Evolutionary conservation across 768 basidiomycete genomes (phyloP).

Genomic region (Hygrophorus russula): DNA sequence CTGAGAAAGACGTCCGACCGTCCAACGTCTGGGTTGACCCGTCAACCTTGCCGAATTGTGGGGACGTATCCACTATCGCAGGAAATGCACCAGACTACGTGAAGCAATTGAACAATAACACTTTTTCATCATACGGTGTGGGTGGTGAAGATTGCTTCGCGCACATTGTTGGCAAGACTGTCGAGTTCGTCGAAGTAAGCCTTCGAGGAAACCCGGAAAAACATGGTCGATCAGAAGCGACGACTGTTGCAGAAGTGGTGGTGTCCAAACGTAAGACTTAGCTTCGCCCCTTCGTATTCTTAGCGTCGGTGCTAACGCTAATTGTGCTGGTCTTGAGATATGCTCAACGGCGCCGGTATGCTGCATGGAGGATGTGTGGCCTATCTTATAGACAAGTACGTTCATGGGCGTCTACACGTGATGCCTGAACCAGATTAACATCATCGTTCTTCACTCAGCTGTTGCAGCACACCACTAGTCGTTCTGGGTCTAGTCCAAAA

Average conservation of each 20-base stretch:
- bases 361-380: conserved; percentile 68
- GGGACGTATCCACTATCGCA: conserved; percentile 42
- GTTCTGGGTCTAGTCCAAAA: conserved; percentile 50
- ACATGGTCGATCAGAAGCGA: conserved; percentile 46
- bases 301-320: neutral
- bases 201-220: conserved; percentile 33
- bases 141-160: conserved; percentile 54
- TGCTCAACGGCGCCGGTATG: conserved; percentile 70
- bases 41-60: conserved; percentile 43
- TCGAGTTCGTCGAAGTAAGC: conserved; percentile 51
- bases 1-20: neutral
- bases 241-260: conserved; percentile 48
- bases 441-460: conserved; percentile 22
- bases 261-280: conserved; percentile 45
- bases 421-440: neutral
- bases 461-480: conserved; percentile 58
- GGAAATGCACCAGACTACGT: conserved; percentile 54
- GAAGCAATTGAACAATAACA: conserved; percentile 59
- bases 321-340: conserved; percentile 27
- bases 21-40: conserved; percentile 58
- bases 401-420: neutral
- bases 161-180: conserved; percentile 44
- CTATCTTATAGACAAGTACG: conserved; percentile 64
- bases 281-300: neutral
- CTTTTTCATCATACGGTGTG: conserved; percentile 60